These are phyloP conservation scores for Linanthus parryae DNA, from an alignment of 148 eudicot genomes.

Conservation along the genomic window DNA sequence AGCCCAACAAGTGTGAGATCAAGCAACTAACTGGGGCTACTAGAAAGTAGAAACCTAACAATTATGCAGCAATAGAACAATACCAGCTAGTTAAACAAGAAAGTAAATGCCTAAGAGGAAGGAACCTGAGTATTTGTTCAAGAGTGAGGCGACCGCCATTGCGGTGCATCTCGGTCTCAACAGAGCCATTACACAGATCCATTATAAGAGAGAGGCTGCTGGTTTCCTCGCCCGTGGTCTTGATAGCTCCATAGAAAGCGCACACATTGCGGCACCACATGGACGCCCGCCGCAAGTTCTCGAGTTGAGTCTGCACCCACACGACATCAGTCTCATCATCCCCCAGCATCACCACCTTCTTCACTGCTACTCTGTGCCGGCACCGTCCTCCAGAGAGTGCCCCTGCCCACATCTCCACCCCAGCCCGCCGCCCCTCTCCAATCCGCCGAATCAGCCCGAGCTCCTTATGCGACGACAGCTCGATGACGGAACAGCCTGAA, in stretches of 20 bases:
- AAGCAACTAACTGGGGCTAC: no score
- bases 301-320: conserved; percentile 75
- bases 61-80: conserved; percentile 3
- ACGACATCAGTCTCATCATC: conserved; percentile 65
- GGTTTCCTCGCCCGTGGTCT: conserved; percentile 41
- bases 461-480: conserved; percentile 56
- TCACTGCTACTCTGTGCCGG: conserved; percentile 73
- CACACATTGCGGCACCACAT: conserved; percentile 98
- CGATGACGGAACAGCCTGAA: conserved; percentile 25
- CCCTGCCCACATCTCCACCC: conserved; percentile 75
- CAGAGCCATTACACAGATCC: conserved; percentile 81
- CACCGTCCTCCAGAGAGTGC: conserved; percentile 40
- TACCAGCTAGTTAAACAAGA: background rate
- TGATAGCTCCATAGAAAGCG: conserved; percentile 58
- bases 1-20: no score
- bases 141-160: conserved; percentile 90
- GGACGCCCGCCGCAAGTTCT: conserved; percentile 57
- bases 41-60: no score
- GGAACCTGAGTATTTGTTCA: conserved; percentile 91
- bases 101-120: background rate
- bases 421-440: conserved; percentile 56
- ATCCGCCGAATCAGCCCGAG: conserved; percentile 52
- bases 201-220: conserved; percentile 55
- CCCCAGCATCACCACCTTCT: conserved; percentile 59
- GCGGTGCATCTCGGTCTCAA: conserved; percentile 72